Base-by-base conservation (phyloP, 306 rosid genomes). In the Malus asiatica region DNA sequence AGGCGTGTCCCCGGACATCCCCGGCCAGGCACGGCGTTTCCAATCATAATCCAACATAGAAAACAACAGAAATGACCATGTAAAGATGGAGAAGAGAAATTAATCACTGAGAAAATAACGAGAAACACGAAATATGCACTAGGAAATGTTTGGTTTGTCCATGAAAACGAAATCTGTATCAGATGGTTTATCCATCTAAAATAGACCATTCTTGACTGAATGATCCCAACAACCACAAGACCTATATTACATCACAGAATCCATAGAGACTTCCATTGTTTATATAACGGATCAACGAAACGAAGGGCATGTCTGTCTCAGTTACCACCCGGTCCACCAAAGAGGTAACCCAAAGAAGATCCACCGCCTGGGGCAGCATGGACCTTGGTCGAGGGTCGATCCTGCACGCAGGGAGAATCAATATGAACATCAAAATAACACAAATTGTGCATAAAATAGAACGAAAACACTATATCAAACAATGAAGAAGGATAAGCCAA, bases 321-420 rank as follows among this genome's bases (percentile, higher is more conserved):
- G 66, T 95, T 92, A 69, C 88, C 89, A 33, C 83, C 91, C 2
- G 89, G 88, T 63, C 88, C 80, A 62, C 94, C 98, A 78, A 95
- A 95, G 82, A 95, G 97, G 78, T 95, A 95, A 75, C 88, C 97
- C 83, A 95, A 81, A 65, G 98, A 95, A 64, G 98, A 95, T 69
- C 97, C 97, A 46, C 98, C 98, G 32, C 98, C 97, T 10, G 98
- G 98, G 62, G 97, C 97, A 78, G 98, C 77, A 61, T 95, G 98
- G 66, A 95, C 97, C 87, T 95, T 95, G 83, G 98, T 92, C 44
- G 98, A 90, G 72, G 98, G 98, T 61, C 98, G 98, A 84, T 95
- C 98, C 98, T 95, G 88, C 83, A 78, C 33, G 71, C 76, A 44
- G 25, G 74, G 58, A 73, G 1, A 51, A 67, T 57, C 27, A 65